phyloP scores from a whole-genome alignment of 345 rosid species.

The Salix suchowensis region DNA sequence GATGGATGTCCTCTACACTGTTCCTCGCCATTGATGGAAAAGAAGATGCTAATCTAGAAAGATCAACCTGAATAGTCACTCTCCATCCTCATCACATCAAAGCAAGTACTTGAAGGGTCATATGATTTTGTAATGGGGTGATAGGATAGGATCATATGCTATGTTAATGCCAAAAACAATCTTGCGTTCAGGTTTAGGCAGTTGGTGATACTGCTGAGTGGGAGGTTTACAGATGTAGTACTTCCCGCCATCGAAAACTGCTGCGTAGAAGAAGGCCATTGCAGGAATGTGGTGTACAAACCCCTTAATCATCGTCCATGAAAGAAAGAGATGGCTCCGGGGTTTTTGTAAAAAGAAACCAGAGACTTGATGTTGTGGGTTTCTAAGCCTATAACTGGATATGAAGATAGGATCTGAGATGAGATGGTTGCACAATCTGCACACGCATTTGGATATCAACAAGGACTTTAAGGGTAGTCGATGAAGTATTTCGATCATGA shows the following conservation, averaged over 20 bases:
- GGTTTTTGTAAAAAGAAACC: constrained; percentile 24
- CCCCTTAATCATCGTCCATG: constrained; percentile 19
- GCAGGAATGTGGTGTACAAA: constrained; percentile 20
- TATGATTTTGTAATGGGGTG: too few species aligned
- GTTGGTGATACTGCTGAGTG: not conserved
- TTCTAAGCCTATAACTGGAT: not conserved
- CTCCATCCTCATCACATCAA: too few species aligned
- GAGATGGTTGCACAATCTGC: constrained; percentile 23
- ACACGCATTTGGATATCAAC: constrained; percentile 24
- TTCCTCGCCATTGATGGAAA: too few species aligned
- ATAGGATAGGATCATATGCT: too few species aligned
- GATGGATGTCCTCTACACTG: too few species aligned
- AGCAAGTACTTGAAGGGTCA: too few species aligned
- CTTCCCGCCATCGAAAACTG: constrained; percentile 22
- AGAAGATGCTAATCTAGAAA: too few species aligned
- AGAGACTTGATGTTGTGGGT: too few species aligned
- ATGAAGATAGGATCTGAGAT: constrained; percentile 20
- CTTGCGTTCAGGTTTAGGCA: too few species aligned
- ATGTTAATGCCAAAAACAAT: too few species aligned
- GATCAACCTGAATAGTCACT: too few species aligned
- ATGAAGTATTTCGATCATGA: not conserved
- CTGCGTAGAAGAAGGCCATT: constrained; percentile 33
- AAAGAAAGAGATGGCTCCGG: constrained; percentile 16
- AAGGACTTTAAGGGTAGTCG: constrained; percentile 22
- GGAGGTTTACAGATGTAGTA: constrained; percentile 28